These are phyloP conservation scores for Notholithocarpus densiflorus DNA, from an alignment of 306 rosid genomes.

Conservation along the genomic window DNA sequence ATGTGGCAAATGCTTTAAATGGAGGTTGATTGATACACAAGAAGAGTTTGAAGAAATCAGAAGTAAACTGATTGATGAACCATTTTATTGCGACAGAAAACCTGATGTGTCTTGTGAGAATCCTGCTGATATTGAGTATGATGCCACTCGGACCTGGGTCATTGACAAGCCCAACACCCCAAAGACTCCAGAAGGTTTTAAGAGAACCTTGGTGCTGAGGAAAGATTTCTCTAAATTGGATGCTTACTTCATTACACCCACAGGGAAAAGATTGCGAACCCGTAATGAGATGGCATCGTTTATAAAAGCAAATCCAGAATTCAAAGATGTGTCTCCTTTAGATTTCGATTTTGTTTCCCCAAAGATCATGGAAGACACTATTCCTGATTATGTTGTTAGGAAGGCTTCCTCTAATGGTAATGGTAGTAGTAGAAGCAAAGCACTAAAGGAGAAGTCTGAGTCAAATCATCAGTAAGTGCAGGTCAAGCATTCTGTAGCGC, in stretches of 20 bases:
- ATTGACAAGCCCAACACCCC: conserved; percentile 79
- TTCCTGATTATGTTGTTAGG: conserved; percentile 45
- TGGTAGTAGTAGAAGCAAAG: conserved; percentile 37
- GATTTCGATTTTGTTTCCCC: conserved; percentile 67
- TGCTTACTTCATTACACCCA: conserved; percentile 62
- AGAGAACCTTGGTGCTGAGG: conserved; percentile 64
- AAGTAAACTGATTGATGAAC: conserved; percentile 43
- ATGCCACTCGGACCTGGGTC: conserved; percentile 77
- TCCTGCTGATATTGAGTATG: conserved; percentile 68
- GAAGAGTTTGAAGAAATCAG: conserved; percentile 85
- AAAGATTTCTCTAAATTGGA: conserved; percentile 82
- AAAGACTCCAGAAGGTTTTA: conserved; percentile 74
- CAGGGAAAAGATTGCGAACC: conserved; percentile 70
- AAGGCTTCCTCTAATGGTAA: conserved; percentile 30
- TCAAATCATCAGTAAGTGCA: neutral
- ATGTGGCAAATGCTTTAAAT: conserved; percentile 67
- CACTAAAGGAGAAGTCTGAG: conserved; percentile 19
- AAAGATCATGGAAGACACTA: conserved; percentile 75
- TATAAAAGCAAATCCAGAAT: conserved; percentile 51
- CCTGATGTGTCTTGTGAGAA: conserved; percentile 54
- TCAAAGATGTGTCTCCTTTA: conserved; percentile 31
- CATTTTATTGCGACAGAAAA: conserved; percentile 59
- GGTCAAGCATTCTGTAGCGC: neutral
- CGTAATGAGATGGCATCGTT: conserved; percentile 54
- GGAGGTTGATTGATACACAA: conserved; percentile 72